Evolutionary conservation across 2,329 filamentous ascomycete genomes (phyloP).

Genomic region (Triangularia verruculosa): DNA sequence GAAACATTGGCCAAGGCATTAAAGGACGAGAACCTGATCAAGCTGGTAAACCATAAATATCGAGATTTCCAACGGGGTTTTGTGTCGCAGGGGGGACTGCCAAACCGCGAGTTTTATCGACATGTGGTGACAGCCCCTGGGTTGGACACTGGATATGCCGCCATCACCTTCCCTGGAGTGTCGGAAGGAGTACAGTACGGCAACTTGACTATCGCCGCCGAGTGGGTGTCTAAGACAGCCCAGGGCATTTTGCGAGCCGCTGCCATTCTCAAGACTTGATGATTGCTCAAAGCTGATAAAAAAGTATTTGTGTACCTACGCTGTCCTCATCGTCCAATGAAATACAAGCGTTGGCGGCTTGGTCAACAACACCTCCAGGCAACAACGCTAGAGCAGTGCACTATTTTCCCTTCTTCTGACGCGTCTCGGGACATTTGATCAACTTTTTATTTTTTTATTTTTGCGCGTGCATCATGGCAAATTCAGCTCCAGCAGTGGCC

Average conservation of each 20-base stretch:
- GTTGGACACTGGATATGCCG: conserved; percentile 44
- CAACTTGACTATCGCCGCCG: conserved; percentile 31
- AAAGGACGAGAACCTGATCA: conserved; percentile 33
- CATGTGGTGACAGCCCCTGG: conserved; percentile 49
- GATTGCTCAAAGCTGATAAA: too few relatives aligned
- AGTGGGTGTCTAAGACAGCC: conserved; percentile 38
- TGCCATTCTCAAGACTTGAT: conserved; percentile 34
- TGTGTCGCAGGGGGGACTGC: conserved; percentile 46
- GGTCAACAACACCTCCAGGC: neutral
- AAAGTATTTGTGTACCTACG: too few relatives aligned
- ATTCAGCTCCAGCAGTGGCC: conserved; percentile 5
- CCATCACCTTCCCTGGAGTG: conserved; percentile 52
- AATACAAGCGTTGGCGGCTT: neutral
- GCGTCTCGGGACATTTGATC: neutral
- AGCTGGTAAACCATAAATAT: conserved; percentile 45
- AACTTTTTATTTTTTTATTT: neutral
- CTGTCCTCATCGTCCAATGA: neutral
- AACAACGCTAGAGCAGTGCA: neutral
- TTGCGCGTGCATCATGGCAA: neutral
- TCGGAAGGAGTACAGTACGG: conserved; percentile 63
- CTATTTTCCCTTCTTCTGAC: neutral
- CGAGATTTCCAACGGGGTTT: conserved; percentile 49
- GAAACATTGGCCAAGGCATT: conserved; percentile 11
- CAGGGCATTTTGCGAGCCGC: conserved; percentile 35
- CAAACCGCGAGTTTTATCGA: conserved; percentile 44